Percentiles rank a stretch among this genome's conserved stretches.
Evolutionary conservation across 257 asterid genomes (phyloP).

Genomic region (Schizonepeta tenuifolia): DNA sequence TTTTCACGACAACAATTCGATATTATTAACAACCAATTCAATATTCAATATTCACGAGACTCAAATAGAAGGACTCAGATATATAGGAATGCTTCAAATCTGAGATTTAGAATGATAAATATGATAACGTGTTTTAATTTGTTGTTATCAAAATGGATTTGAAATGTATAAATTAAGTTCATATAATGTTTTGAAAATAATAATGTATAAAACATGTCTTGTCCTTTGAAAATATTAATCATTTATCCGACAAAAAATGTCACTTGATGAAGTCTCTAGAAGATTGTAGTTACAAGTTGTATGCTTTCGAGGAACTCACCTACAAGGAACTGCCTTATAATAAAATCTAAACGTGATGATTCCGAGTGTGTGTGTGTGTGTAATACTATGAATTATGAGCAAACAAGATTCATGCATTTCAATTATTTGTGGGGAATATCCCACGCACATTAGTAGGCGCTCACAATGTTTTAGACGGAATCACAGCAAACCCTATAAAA

Average conservation of each 20-base stretch:
- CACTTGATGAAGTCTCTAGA: background rate
- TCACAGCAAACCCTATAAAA: constrained; percentile 15
- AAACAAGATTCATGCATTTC: constrained; percentile 40
- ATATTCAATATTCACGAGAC: no score
- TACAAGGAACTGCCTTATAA: background rate
- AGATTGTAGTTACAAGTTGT: background rate
- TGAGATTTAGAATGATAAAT: no score
- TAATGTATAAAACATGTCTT: no score
- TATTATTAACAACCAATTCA: no score
- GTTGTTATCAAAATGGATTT: no score
- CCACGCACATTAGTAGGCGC: constrained; percentile 17
- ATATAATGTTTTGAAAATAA: no score
- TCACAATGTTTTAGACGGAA: constrained; percentile 22
- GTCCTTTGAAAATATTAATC: background rate
- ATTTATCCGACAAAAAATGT: background rate
- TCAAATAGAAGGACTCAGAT: no score
- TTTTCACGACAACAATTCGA: no score
- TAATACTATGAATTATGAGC: background rate
- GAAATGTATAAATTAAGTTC: no score
- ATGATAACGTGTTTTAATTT: no score
- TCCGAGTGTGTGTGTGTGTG: background rate
- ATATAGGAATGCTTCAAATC: no score
- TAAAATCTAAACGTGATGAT: background rate
- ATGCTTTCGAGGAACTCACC: background rate
- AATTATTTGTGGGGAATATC: constrained; percentile 15